These are phyloP conservation scores for Asclepias syriaca DNA, from an alignment of 257 asterid genomes.

Conservation along the genomic window DNA sequence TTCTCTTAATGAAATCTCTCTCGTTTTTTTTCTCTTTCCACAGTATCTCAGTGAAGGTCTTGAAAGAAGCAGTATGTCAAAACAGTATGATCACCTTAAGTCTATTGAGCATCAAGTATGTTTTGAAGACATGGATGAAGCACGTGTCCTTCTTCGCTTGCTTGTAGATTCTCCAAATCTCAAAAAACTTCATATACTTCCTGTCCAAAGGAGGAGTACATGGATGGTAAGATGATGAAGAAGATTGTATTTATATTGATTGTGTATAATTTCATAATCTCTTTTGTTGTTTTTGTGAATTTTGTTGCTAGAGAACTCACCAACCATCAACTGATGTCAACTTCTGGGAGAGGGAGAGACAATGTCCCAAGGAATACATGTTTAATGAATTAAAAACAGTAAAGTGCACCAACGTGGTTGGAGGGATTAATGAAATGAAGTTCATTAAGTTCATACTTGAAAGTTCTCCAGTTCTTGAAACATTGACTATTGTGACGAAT, in stretches of 20 bases:
- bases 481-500: constrained; percentile 47
- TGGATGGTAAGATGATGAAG: constrained; percentile 33
- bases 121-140: constrained; percentile 76
- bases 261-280: neutral
- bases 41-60: constrained; percentile 75
- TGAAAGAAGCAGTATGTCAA: constrained; percentile 31
- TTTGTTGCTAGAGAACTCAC: no score
- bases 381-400: constrained; percentile 25
- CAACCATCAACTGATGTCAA: no score
- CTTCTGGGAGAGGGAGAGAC: no score
- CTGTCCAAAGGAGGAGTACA: no score
- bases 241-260: neutral
- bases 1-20: neutral
- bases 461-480: constrained; percentile 56
- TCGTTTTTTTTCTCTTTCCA: no score
- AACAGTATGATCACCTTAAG: constrained; percentile 49
- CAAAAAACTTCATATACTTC: constrained; percentile 61
- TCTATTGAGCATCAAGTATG: constrained; percentile 73
- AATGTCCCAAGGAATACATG: no score
- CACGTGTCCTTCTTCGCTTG: constrained; percentile 63
- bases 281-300: constrained; percentile 16
- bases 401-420: constrained; percentile 48
- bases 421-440: constrained; percentile 58
- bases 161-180: constrained; percentile 66
- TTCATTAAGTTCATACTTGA: constrained; percentile 68